Evolutionary conservation across 2,329 filamentous ascomycete species (phyloP).

Genomic region (Polychaeton citri): DNA sequence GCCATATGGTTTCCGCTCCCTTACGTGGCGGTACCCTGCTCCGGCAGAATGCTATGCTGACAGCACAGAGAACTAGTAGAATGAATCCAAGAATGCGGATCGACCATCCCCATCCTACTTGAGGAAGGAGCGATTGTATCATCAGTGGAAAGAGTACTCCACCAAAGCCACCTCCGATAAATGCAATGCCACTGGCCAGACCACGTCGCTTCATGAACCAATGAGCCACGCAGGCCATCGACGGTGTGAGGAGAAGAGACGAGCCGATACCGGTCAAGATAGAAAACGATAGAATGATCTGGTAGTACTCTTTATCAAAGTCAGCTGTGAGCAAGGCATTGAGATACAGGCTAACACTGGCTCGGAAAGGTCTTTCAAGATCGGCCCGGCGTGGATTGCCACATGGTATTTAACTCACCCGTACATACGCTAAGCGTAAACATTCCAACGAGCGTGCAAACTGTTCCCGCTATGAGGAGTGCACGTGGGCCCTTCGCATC

Average conservation of each 20-base stretch:
- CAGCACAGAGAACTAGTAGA: conserved; percentile 3
- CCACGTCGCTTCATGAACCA: conserved; percentile 36
- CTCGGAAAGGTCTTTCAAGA: too few species aligned
- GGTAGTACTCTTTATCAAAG: conserved; percentile 33
- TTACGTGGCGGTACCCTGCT: conserved; percentile 2
- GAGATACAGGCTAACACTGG: too few species aligned
- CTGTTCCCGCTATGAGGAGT: too few species aligned
- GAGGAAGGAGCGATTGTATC: conserved; percentile 6
- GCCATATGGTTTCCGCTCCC: background rate
- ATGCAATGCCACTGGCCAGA: conserved; percentile 34
- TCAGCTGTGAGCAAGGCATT: too few species aligned
- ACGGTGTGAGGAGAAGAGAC: conserved; percentile 33
- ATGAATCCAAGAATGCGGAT: conserved; percentile 10
- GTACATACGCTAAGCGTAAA: too few species aligned
- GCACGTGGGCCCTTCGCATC: too few species aligned
- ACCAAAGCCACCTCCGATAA: conserved; percentile 36
- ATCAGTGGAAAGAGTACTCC: conserved; percentile 31
- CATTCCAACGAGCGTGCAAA: too few species aligned
- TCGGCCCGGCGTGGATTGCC: too few species aligned
- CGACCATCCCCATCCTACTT: conserved; percentile 17
- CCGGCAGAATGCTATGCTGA: conserved; percentile 6
- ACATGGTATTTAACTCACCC: too few species aligned
- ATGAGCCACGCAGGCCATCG: conserved; percentile 27
- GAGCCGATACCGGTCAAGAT: conserved; percentile 38
- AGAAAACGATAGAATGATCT: conserved; percentile 39